Evolutionary conservation across 139 green algal species (phyloP).

Genomic region (Diplosphaera chodatii): DNA sequence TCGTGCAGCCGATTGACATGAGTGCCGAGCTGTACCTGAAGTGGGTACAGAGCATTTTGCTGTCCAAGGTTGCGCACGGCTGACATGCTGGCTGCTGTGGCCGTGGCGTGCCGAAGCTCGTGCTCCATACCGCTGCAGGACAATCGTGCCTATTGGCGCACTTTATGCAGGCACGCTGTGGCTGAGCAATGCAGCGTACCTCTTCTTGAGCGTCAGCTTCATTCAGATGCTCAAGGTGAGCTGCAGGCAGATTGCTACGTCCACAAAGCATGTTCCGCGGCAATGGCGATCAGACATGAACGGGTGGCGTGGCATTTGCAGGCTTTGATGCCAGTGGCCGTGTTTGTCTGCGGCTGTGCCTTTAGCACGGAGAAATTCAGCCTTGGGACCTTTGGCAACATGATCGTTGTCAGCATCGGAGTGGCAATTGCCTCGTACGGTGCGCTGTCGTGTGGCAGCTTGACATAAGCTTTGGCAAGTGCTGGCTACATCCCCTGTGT

Average conservation of each 20-base stretch:
- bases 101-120: too few relatives aligned
- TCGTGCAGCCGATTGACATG: conserved; percentile 45
- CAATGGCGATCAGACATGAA: too few relatives aligned
- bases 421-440: conserved; percentile 48
- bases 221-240: conserved; percentile 43
- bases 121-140: not conserved
- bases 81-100: too few relatives aligned
- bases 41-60: conserved; percentile 8
- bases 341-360: conserved; percentile 39
- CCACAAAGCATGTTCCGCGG: too few relatives aligned
- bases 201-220: conserved; percentile 28
- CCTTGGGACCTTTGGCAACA: conserved; percentile 29
- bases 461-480: too few relatives aligned
- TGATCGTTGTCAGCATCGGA: conserved; percentile 46
- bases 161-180: conserved; percentile 43
- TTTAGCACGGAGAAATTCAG: conserved; percentile 47
- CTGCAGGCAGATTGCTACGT: too few relatives aligned
- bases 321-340: conserved; percentile 48
- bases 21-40: conserved; percentile 38
- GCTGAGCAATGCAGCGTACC: conserved; percentile 34
- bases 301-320: not conserved
- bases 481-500: too few relatives aligned
- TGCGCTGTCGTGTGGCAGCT: not conserved
- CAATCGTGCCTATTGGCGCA: conserved; percentile 36
- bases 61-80: too few relatives aligned